These are phyloP conservation scores for Chlorella vulgaris DNA, from an alignment of 139 green algal species.

Conservation along the genomic window DNA sequence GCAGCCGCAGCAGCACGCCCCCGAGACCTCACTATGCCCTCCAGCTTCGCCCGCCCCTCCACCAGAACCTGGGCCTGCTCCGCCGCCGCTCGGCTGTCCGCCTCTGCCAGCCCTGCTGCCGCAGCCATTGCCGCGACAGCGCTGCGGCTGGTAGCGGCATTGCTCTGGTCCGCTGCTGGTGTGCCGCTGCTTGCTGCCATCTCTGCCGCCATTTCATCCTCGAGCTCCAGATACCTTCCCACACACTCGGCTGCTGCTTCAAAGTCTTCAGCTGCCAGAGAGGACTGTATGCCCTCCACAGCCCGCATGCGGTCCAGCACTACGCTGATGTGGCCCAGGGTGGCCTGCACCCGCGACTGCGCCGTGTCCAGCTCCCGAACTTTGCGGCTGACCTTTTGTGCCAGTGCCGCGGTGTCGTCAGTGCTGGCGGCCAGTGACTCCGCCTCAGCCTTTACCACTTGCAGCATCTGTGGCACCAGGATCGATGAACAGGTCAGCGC, in stretches of 20 bases:
- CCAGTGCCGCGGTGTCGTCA: slow-evolving; percentile 68
- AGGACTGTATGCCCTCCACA: slow-evolving; percentile 73
- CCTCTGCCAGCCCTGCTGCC: not conserved
- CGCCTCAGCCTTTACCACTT: slow-evolving; percentile 78
- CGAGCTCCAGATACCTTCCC: slow-evolving; percentile 77
- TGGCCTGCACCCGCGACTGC: slow-evolving; percentile 69
- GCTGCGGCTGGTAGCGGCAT: not conserved
- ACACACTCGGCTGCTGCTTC: slow-evolving; percentile 85
- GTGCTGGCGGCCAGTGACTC: slow-evolving; percentile 75
- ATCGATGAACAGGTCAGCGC: not conserved
- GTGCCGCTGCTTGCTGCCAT: too few species aligned
- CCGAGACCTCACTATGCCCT: slow-evolving; percentile 60
- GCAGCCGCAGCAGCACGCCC: slow-evolving; percentile 64
- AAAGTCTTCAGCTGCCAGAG: slow-evolving; percentile 78
- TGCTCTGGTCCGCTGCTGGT: slow-evolving; percentile 19
- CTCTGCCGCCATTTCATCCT: slow-evolving; percentile 56
- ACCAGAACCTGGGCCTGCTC: slow-evolving; percentile 70
- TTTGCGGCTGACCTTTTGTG: slow-evolving; percentile 85
- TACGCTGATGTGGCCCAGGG: slow-evolving; percentile 65
- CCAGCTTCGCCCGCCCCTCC: slow-evolving; percentile 66
- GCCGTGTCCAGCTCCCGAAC: slow-evolving; percentile 82
- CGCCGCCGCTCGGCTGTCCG: slow-evolving; percentile 38
- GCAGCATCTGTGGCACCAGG: slow-evolving; percentile 62
- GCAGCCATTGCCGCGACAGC: too few species aligned
- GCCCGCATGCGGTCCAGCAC: slow-evolving; percentile 81